These are phyloP conservation scores for Colletotrichum musicola DNA, from an alignment of 2,329 filamentous ascomycete genomes.

Conservation along the genomic window DNA sequence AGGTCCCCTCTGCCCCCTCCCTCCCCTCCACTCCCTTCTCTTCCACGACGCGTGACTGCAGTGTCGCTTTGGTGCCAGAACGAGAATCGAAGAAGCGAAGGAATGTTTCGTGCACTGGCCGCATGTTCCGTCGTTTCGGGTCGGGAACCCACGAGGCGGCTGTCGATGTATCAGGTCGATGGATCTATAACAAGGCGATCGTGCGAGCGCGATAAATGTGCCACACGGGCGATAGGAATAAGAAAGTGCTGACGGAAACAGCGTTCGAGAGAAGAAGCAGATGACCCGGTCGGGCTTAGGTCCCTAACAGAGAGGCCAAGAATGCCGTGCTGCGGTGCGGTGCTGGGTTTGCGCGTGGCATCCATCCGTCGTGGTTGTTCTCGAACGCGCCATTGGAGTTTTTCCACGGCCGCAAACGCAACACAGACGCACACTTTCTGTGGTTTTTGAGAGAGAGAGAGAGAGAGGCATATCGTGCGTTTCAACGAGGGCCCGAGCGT, in stretches of 20 bases:
- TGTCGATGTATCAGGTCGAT: neutral
- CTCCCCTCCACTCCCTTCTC: too few species aligned
- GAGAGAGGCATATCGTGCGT: neutral
- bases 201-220: neutral
- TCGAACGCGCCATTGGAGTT: slow-evolving; percentile 3
- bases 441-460: neutral
- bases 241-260: neutral
- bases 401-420: neutral
- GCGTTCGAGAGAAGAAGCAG: neutral
- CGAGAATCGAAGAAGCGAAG: neutral
- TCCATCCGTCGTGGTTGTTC: neutral
- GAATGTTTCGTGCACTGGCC: slow-evolving; percentile 13
- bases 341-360: neutral
- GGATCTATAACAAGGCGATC: slow-evolving; percentile 9
- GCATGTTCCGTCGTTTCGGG: slow-evolving; percentile 8
- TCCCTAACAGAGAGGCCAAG: neutral
- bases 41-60: too few species aligned
- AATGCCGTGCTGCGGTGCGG: neutral
- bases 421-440: neutral
- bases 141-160: slow-evolving; percentile 14
- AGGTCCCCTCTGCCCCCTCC: too few species aligned
- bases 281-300: neutral
- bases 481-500: slow-evolving; percentile 19
- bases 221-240: neutral
- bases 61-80: neutral